Base-by-base conservation (phyloP, 345 rosid species). In the Gossypium anomalum region DNA sequence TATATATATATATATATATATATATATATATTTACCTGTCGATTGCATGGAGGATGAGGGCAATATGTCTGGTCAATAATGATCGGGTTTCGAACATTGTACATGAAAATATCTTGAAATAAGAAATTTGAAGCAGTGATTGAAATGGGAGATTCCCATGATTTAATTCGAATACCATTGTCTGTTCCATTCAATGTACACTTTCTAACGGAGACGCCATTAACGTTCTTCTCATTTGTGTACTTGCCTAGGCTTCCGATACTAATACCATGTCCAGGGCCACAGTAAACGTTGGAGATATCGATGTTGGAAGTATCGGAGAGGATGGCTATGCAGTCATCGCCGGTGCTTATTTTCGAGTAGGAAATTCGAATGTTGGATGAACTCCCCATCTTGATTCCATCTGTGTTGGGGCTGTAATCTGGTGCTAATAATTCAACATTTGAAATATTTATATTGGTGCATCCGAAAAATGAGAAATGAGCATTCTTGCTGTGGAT, bases 191-290 rank as follows among this genome's bases (percentile, higher is more conserved):
- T 34, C 9, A 80, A 25, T 1, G 76, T 76, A 71, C 78, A 73
- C 4, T 74, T 56, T 3, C 19, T 80, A 0, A 78, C 85, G 0
- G 63, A 63, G 3, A 66, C 13, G 41, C 76, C 84, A 0, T 48
- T 48, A 56, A 79, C 82, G n/a, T 82, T 76, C 34, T 79, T 43
- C 4, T 84, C 87, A 7, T 79, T 71, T 13, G 69, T 70, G 71
- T 49, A 65, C 60, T 67, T 77, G 17, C 89, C 89, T 2, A 82
- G 77, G 74, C 89, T 86, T 13, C 89, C 89, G 3, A 86, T 71
- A 66, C 89, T 84, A 43, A 86, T 86, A 51, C 89, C 89, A 19
- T 86, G 89, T 41, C 89, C 79, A 4, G 87, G 89, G 23, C 89
- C 89, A 55, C 89, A 82, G 1, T 56, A 61, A 29, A 86, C 75